Evolutionary conservation across 2,329 filamentous ascomycete genomes (phyloP), one percentile per base, ranked within the genome.

Genomic region (Ascochyta viciae-villosae): DNA sequence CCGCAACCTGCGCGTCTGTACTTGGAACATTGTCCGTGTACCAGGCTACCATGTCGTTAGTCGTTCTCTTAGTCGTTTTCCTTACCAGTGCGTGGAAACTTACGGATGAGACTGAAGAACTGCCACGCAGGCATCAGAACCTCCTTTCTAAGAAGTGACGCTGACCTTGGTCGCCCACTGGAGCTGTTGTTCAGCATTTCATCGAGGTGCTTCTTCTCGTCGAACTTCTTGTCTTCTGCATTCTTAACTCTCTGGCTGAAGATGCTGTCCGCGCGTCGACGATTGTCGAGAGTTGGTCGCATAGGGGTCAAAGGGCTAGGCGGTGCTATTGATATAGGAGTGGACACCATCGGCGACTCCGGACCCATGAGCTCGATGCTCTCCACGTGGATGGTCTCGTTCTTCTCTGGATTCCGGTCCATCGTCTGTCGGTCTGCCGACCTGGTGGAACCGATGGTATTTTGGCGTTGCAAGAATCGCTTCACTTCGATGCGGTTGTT

Each of bases 91-190:
- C 2, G 6, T 12, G 8, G 35, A 2, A 9, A 82, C 89, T 78
- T 80, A 92, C 90, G 93, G 66, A 97, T 92, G 24, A 98, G 80
- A 68, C 90, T 92, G 77, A 97, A 98, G 71, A 98, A 96, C 69
- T 97, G 94, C 92, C 93, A 98, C 2, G 95, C 95, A 34, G 94
- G 94, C 80, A 98, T 96, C 55, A 94, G 88, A 13, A 98, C 90
- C 67, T 96, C 93, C 70, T 94, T 96, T 61, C 83, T 71, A 55
- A 74, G 76, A 45, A 83, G 75, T 31, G 78, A 81, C 35, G 67
- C 65, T 40, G 73, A 71, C 23, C 73, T 62, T 70, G 74, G 72
- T 61, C 65, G 65, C 55, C 63, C 65, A 62, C 61, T 44, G 40
- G 68, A 68, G 54, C 74, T 70, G 31, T 68, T 68, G 41, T 66